Percentiles rank a stretch among this genome's conserved stretches.
phyloP scores from a whole-genome alignment of 148 eudicot species.

The Rhododendron henanense region DNA sequence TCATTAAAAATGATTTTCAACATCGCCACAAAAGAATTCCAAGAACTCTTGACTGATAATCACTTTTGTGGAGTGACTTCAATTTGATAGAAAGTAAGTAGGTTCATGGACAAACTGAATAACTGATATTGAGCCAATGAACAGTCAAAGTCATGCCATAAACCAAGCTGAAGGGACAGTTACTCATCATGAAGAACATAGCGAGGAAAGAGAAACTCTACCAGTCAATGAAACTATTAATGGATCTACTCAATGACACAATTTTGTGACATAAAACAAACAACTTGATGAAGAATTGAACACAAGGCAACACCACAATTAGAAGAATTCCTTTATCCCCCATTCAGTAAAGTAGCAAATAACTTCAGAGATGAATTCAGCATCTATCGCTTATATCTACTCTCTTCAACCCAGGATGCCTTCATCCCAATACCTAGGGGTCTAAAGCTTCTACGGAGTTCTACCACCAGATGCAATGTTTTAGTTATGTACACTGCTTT shows the following conservation, averaged over 20 bases:
- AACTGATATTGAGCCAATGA: background rate
- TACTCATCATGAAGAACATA: background rate
- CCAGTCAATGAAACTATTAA: background rate
- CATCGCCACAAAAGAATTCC: background rate
- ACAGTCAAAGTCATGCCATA: background rate
- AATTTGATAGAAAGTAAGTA: background rate
- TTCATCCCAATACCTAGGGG: background rate
- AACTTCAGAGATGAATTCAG: background rate
- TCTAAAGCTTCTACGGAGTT: background rate
- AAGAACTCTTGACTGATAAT: background rate
- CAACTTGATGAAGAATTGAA: background rate
- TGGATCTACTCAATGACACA: background rate
- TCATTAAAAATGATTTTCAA: background rate
- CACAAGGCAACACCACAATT: background rate
- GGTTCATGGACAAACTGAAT: background rate
- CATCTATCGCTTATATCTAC: constrained; percentile 2
- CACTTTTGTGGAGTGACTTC: background rate
- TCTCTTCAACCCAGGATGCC: constrained; percentile 5
- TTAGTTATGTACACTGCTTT: background rate
- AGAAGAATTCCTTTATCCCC: background rate
- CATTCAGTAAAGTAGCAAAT: background rate
- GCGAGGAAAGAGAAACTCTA: background rate
- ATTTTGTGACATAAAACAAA: background rate
- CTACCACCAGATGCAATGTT: background rate
- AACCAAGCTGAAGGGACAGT: background rate